Conservation (phyloP, 2,329 filamentous ascomycete species). For the Achaetomium macrosporum region DNA sequence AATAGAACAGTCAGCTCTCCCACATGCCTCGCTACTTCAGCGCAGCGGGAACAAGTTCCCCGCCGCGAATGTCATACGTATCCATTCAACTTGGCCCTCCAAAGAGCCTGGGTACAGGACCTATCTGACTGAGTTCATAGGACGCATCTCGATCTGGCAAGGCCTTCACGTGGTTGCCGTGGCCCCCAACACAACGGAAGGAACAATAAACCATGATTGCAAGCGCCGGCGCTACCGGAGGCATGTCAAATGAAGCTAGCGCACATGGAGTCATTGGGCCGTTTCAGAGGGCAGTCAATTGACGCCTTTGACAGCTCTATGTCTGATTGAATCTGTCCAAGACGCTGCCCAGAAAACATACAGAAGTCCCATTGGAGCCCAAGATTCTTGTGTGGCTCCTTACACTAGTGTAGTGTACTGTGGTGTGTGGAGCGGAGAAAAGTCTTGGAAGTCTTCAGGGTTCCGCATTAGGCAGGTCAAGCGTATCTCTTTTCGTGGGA, state of each 20-base stretch:
- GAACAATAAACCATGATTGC: constrained; percentile 8
- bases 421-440: neutral
- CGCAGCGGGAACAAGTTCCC: too few relatives aligned
- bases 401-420: neutral
- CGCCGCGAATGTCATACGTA: too few relatives aligned
- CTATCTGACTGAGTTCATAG: neutral
- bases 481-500: neutral
- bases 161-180: neutral
- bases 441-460: neutral
- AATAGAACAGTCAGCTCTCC: too few relatives aligned
- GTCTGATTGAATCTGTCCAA: neutral
- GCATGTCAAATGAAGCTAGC: constrained; percentile 1
- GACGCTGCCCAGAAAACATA: neutral
- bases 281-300: neutral
- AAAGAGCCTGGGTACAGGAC: too few relatives aligned
- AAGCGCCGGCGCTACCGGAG: constrained; percentile 20
- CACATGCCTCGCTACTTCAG: too few relatives aligned
- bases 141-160: neutral
- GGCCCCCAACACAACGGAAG: constrained; percentile 4
- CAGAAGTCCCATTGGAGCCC: neutral
- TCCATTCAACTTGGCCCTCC: too few relatives aligned
- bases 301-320: too few relatives aligned
- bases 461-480: constrained; percentile 15
- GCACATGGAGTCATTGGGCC: constrained; percentile 7
- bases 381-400: neutral